Evolutionary conservation across 345 rosid species (phyloP).

Genomic region (Hibiscus trionum): DNA sequence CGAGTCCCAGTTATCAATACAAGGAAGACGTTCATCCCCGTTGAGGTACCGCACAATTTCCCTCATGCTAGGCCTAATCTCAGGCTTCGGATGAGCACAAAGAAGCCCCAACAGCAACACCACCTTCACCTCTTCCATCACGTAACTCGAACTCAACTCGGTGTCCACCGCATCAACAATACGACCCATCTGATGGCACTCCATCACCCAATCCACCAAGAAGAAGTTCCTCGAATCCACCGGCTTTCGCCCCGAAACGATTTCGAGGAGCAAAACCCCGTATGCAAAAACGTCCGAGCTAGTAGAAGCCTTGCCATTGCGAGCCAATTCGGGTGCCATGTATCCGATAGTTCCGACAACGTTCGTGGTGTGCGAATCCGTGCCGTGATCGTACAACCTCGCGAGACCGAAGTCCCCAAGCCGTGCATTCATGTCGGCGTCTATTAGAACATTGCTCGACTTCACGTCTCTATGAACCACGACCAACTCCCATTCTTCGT

Average conservation of each 20-base stretch:
- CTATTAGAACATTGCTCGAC: slow-evolving; percentile 71
- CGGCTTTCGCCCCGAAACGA: slow-evolving; percentile 52
- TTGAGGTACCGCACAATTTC: slow-evolving; percentile 7
- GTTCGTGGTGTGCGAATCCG: slow-evolving; percentile 41
- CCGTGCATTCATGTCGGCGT: slow-evolving; percentile 51
- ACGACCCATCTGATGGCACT: slow-evolving; percentile 2
- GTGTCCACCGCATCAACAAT: slow-evolving; percentile 7
- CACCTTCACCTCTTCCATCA: slow-evolving; percentile 3
- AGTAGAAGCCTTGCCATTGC: slow-evolving; percentile 59
- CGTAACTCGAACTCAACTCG: background rate
- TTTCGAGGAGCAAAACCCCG: slow-evolving; percentile 60
- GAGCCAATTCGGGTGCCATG: slow-evolving; percentile 63
- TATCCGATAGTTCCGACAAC: slow-evolving; percentile 73
- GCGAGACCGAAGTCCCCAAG: slow-evolving; percentile 85
- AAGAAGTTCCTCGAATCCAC: slow-evolving; percentile 1
- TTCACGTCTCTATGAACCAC: slow-evolving; percentile 74
- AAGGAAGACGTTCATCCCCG: slow-evolving; percentile 6
- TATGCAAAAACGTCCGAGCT: slow-evolving; percentile 63
- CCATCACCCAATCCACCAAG: slow-evolving; percentile 8
- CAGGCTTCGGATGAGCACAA: slow-evolving; percentile 6
- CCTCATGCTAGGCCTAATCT: slow-evolving; percentile 8
- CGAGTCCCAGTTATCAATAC: background rate
- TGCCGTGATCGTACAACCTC: slow-evolving; percentile 56
- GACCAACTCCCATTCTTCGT: slow-evolving; percentile 70
- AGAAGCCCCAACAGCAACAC: slow-evolving; percentile 9